phyloP scores from a whole-genome alignment of 2,329 filamentous ascomycete genomes.

The Pochonia chlamydosporia region DNA sequence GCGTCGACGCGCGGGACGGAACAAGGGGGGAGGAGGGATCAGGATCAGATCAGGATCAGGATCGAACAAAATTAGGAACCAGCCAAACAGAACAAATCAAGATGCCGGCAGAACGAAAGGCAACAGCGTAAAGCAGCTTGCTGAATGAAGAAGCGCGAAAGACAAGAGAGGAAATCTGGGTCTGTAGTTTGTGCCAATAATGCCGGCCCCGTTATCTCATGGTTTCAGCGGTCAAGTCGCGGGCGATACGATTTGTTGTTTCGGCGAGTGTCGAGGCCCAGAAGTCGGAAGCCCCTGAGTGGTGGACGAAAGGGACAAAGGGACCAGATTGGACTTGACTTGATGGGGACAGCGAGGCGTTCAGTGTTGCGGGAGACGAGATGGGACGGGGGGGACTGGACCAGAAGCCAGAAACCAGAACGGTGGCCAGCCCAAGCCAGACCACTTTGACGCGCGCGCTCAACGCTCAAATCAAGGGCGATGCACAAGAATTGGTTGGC shows the following conservation, averaged over 20 bases:
- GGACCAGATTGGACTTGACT: slow-evolving; percentile 12
- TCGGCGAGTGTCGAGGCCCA: slow-evolving; percentile 18
- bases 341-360: no score
- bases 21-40: no score
- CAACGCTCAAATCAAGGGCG: no score
- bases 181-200: slow-evolving; percentile 26
- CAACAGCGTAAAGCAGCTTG: neutral
- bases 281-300: slow-evolving; percentile 16
- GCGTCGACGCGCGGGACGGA: slow-evolving; percentile 4
- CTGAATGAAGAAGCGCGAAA: slow-evolving; percentile 4
- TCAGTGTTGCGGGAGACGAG: slow-evolving; percentile 4
- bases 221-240: slow-evolving; percentile 25
- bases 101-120: neutral
- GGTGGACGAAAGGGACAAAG: slow-evolving; percentile 4
- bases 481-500: no score
- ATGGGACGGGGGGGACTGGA: no score
- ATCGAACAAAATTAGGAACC: neutral
- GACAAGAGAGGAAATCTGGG: slow-evolving; percentile 12
- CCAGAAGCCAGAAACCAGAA: no score
- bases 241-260: slow-evolving; percentile 24
- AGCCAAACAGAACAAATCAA: neutral
- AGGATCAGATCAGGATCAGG: neutral
- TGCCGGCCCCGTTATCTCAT: slow-evolving; percentile 36
- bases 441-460: slow-evolving; percentile 1
- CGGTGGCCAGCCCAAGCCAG: no score